Base-by-base conservation (phyloP, 257 asterid genomes). In the Rehmannia glutinosa region DNA sequence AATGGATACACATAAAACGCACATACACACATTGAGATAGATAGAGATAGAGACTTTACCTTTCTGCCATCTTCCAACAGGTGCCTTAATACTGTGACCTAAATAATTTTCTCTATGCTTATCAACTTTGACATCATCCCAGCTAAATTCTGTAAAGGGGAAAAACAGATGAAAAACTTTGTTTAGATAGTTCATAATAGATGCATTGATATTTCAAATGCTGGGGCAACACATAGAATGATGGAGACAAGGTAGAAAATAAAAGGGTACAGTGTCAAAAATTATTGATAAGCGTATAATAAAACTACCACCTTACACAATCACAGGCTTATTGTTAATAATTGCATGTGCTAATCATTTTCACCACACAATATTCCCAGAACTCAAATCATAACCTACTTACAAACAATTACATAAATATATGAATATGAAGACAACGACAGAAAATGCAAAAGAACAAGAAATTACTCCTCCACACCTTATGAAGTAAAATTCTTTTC, bases 51-150 rank as follows among this genome's bases (percentile, higher is more conserved):
- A 36, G 23, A 23, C 8, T 36, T 41, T 81, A 94, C 99, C 99
- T 90, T 94, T 91, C 84, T 94, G 99, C 99, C 97, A 94, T 94
- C 99, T 87, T 73, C 99, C 99, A 70, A 94, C 96, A 36, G 99
- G 87, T 49, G 99, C 99, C 82, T 88, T 94, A 80, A 91, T 19
- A 73, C 97, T 94, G 80, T 94, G 99, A 57, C 99, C 99, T 7
- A 94, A 42, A 78, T 90, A 94, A 62, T 94, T 94, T 73, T 94
- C 99, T 55, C 97, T 78, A 79, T 94, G 96, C 63, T 94, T 91
- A 80, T 91, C 99, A 67, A 71, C 97, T 79, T 94, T 94, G 74
- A 94, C 97, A 23, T 94, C 99, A 55, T 94, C 99, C 99, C 99
- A 94, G 76, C 46, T 85, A 73, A 94, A 94, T 72, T 94, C 99